Evolutionary conservation across 2,329 filamentous ascomycete genomes (phyloP).

Genomic region (Exophiala bonariae): DNA sequence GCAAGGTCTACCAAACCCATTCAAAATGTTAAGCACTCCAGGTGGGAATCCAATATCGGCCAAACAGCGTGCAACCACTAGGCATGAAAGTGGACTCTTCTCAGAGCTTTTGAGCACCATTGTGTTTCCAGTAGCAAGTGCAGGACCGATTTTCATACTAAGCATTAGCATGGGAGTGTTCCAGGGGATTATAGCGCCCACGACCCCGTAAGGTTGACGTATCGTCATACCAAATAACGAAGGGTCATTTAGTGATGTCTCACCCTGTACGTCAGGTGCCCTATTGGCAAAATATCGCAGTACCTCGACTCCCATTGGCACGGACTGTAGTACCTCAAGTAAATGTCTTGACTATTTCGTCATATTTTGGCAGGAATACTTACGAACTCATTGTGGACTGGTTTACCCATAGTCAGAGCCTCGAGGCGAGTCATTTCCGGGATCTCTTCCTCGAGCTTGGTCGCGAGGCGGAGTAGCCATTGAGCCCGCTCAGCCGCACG

Average conservation of each 20-base stretch:
- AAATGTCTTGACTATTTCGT: too few species aligned
- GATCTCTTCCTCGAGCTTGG: constrained; percentile 29
- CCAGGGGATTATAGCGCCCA: constrained; percentile 80
- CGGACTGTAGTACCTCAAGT: too few species aligned
- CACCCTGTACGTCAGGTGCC: constrained; percentile 83
- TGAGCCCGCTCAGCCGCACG: constrained; percentile 26
- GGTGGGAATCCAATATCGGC: constrained; percentile 39
- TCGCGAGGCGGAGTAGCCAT: constrained; percentile 29
- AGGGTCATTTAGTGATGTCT: constrained; percentile 71
- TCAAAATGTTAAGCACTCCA: constrained; percentile 40
- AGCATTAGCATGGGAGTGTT: constrained; percentile 80
- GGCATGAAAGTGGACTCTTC: constrained; percentile 59
- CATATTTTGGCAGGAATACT: not conserved
- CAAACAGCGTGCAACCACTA: constrained; percentile 36
- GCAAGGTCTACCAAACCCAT: constrained; percentile 29
- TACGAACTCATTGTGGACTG: constrained; percentile 1
- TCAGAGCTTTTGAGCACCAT: constrained; percentile 62
- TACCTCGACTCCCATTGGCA: constrained; percentile 63
- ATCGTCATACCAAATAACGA: constrained; percentile 77
- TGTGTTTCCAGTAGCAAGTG: constrained; percentile 58
- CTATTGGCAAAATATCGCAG: constrained; percentile 80
- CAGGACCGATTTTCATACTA: constrained; percentile 75
- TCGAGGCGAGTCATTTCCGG: constrained; percentile 31
- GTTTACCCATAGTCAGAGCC: constrained; percentile 33
- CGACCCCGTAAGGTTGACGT: constrained; percentile 73